Conservation (phyloP, 2,329 filamentous ascomycete genomes). For the Plenodomus tracheiphilus region DNA sequence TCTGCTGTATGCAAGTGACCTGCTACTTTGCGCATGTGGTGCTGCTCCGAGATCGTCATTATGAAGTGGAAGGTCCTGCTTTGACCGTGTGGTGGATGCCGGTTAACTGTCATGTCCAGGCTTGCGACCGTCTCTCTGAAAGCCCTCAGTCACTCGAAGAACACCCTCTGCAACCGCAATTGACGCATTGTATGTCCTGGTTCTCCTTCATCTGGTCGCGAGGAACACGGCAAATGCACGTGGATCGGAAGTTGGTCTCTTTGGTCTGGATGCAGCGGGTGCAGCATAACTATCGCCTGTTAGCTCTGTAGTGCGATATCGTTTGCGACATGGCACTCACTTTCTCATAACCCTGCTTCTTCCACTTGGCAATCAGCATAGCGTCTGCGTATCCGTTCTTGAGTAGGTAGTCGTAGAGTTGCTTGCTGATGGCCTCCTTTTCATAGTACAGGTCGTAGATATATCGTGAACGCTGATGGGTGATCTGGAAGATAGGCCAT, state of each 20-base stretch:
- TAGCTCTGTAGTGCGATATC: constrained; percentile 1
- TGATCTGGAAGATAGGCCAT: constrained; percentile 98
- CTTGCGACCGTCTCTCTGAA: neutral
- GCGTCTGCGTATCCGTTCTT: constrained; percentile 97
- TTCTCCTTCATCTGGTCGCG: constrained; percentile 87
- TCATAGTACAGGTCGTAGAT: constrained; percentile 98
- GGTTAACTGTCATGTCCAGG: neutral
- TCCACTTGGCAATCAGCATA: constrained; percentile 98
- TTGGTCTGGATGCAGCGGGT: constrained; percentile 98
- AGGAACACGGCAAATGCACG: constrained; percentile 94
- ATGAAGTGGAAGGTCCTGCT: neutral
- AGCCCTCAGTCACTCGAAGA: constrained; percentile 72
- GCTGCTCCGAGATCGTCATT: no score
- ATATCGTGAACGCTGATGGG: constrained; percentile 88
- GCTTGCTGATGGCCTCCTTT: constrained; percentile 91
- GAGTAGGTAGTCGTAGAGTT: constrained; percentile 91
- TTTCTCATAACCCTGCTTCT: constrained; percentile 99
- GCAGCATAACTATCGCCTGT: constrained; percentile 73
- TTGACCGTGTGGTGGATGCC: neutral
- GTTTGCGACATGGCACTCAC: constrained; percentile 50
- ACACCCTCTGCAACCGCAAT: constrained; percentile 90
- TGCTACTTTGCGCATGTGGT: no score
- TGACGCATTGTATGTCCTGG: constrained; percentile 90
- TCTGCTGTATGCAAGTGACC: neutral
- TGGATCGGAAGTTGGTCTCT: constrained; percentile 98